Evolutionary conservation across 179 eudicot species (phyloP), one percentile per base, ranked within the genome.

Genomic region (Monotropa hypopitys): DNA sequence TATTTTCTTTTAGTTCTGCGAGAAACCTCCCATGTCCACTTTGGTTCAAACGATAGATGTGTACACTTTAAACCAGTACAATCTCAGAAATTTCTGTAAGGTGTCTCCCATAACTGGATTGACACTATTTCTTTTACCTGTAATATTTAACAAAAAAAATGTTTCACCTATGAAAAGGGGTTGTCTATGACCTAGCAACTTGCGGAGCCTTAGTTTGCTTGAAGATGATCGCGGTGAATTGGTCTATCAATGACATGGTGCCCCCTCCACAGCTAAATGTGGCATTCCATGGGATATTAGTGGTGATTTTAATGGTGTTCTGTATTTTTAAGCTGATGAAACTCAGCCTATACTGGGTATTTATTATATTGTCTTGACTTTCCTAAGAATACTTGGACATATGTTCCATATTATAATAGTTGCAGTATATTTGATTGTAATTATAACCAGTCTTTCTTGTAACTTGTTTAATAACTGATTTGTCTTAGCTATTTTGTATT

Each of bases 171-270:
- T 61, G 13, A 12, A 28, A 12, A 30, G 30, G 15, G 46, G 26
- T 46, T 62, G 30, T 63, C 45, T 47, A 28, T 46, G 72, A n/a
- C 45, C 16, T 2, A 21, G 26, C 26, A 72, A 33, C 70, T 40
- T 75, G 56, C 42, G n/a, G 77, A 61, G 23, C 28, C 54, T 45
- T 61, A 16, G 43, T 43, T 63, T 76, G 32, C n/a, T 47, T 63
- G 28, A 20, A n/a, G n/a, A n/a, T n/a, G n/a, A 42, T 2, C 21
- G 9, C 57, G 21, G 68, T 74, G 43, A 4, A 40, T 35, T 33
- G 38, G 56, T 59, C 40, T 42, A 51, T 28, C 43, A 43, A 45
- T 42, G 21, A 5, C 12, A n/a, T 57, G 4, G 49, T 68, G 32
- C 15, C 77, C 45, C 35, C 51, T n/a, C 75, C 28, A 32, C 28